Conservation (phyloP, 148 eudicot species). For the Gaultheria prostrata region DNA sequence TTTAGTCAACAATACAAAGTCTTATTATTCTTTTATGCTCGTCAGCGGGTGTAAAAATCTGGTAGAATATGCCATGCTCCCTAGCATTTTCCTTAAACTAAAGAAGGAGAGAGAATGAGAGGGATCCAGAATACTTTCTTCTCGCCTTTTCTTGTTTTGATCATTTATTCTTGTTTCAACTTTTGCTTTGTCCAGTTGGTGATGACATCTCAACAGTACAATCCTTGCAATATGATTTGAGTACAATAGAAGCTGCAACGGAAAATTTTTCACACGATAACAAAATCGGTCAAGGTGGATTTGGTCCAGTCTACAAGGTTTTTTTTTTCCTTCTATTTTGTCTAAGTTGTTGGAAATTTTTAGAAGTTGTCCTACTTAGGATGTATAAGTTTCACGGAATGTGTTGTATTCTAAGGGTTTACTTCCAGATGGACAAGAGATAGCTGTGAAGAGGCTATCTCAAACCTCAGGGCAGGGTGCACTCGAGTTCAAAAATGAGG, state of each 20-base stretch:
- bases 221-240: slow-evolving; percentile 1
- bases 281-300: slow-evolving; percentile 17
- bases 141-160: neutral
- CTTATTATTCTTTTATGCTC: no score
- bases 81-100: no score
- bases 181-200: neutral
- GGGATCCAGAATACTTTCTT: neutral
- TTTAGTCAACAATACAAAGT: no score
- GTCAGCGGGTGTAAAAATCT: no score
- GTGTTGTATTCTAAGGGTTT: slow-evolving; percentile 26
- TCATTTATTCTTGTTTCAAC: neutral
- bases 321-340: neutral
- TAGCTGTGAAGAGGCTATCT: slow-evolving; percentile 51
- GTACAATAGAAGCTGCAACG: neutral
- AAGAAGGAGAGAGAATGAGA: neutral
- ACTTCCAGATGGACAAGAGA: slow-evolving; percentile 32
- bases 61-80: no score
- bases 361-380: neutral
- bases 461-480: slow-evolving; percentile 38
- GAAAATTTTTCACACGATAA: slow-evolving; percentile 4
- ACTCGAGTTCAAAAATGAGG: slow-evolving; percentile 43
- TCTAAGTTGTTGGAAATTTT: neutral
- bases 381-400: neutral
- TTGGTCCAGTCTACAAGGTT: slow-evolving; percentile 21
- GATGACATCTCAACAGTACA: neutral